Evolutionary conservation across 139 green algal genomes (phyloP).

Genomic region (Mesotaenium endlicherianum): DNA sequence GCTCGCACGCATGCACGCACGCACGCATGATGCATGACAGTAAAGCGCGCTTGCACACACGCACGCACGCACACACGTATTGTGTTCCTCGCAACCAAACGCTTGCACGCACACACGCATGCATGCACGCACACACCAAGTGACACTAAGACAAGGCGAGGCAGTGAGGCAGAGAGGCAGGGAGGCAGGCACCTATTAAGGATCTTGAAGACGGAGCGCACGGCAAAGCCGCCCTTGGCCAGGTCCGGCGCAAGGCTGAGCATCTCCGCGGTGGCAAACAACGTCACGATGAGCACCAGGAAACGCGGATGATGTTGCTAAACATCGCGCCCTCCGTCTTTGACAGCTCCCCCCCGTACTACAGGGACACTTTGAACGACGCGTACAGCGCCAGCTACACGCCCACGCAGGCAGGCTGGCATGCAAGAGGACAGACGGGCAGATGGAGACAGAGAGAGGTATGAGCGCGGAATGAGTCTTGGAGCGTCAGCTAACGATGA

Average conservation of each 20-base stretch:
- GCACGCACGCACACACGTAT: not conserved
- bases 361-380: slow-evolving; percentile 17
- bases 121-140: too few relatives aligned
- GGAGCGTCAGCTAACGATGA: not conserved
- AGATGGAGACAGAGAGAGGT: not conserved
- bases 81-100: not conserved
- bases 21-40: not conserved
- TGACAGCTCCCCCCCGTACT: slow-evolving; percentile 51
- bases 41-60: not conserved
- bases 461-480: not conserved
- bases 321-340: slow-evolving; percentile 19
- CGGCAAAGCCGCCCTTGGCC: slow-evolving; percentile 20
- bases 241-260: slow-evolving; percentile 38
- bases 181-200: too few relatives aligned
- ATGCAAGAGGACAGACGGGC: not conserved
- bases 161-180: too few relatives aligned
- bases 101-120: not conserved
- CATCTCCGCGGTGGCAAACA: slow-evolving; percentile 40
- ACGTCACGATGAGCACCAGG: slow-evolving; percentile 35
- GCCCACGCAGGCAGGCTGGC: slow-evolving; percentile 72
- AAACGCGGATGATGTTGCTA: too few relatives aligned
- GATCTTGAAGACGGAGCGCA: slow-evolving; percentile 30
- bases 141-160: too few relatives aligned
- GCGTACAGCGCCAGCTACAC: slow-evolving; percentile 57
- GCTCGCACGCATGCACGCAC: not conserved